Base-by-base conservation (phyloP, 805 yeast genomes). In the Metschnikowia borealis region DNA sequence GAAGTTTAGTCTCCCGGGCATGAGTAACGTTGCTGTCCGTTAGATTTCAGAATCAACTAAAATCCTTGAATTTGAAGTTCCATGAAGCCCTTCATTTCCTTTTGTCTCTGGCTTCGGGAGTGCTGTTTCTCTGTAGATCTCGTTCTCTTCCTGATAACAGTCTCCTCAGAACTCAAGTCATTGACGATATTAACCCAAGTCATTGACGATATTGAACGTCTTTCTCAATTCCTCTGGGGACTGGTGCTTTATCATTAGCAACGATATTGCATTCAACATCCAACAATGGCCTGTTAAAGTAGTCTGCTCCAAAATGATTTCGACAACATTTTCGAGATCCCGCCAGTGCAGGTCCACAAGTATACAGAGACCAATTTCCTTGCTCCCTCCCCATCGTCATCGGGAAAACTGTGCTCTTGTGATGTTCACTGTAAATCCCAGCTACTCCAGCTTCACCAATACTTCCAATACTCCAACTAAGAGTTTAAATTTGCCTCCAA, bases 241-340 rank as follows among this genome's bases (percentile, higher is more conserved):
- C 65, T 86, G 84, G 26, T 88, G 87, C 64, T 86, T 79, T 59
- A 86, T 86, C 91, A 86, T 84, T 90, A 17, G 94, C 92, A 47
- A 86, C 89, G 41, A 83, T 82, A 64, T 85, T 85, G 61, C 92
- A 86, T 5, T 91, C 91, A 2, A 90, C 82, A 58, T 85, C 88
- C 60, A 86, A 71, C 56, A 86, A 70, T 2, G 90, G 91, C 56
- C 84, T 85, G 64, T 86, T 85, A 62, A 86, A 70, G 64, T 85
- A 86, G 66, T 86, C 86, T 17, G 92, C 89, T n/a, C 92, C 50
- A 84, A 70, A 50, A 86, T 84, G 62, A 86, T 86, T 62, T 85
- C 94, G 58, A 86, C 51, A 86, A 75, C 91, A 86, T 86, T 64
- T 88, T 87, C 60, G 92, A 79, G 68, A 91, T 92, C 98, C 98